Percentiles rank a stretch among this genome's conserved stretches.
Evolutionary conservation across 495 filamentous ascomycete genomes (phyloP).

Genomic region (Penicillium riverlandense): DNA sequence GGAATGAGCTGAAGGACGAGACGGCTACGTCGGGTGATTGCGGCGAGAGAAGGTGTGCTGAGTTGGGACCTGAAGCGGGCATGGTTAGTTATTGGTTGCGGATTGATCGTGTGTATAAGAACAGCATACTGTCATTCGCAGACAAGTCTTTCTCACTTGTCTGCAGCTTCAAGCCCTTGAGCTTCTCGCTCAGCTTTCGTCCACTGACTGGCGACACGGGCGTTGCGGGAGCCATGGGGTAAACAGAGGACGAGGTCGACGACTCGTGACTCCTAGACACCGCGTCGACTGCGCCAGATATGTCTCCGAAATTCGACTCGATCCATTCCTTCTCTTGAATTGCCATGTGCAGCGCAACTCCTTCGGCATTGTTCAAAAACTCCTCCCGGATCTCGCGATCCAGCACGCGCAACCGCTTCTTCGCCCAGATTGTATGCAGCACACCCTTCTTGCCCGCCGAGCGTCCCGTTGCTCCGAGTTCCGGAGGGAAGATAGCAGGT

Average conservation of each 20-base stretch:
- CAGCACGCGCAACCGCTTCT: conserved; percentile 63
- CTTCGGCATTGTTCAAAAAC: conserved; percentile 60
- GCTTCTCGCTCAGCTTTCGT: conserved; percentile 60
- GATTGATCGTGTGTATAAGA: not conserved
- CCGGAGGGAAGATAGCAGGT: conserved; percentile 73
- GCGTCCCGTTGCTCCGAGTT: conserved; percentile 55
- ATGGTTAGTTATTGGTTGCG: not conserved
- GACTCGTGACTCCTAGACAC: conserved; percentile 11
- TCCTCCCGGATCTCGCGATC: conserved; percentile 64
- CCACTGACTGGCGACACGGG: conserved; percentile 59
- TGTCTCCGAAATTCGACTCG: conserved; percentile 66
- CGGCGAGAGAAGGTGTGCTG: conserved; percentile 47
- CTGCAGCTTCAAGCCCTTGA: conserved; percentile 66
- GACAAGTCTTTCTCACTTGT: conserved; percentile 58
- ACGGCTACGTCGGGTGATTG: conserved; percentile 59
- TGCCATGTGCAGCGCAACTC: conserved; percentile 74
- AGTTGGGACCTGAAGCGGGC: not conserved
- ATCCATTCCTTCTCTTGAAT: conserved; percentile 77
- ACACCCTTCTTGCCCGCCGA: conserved; percentile 70
- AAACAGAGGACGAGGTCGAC: conserved; percentile 3
- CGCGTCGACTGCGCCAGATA: conserved; percentile 12
- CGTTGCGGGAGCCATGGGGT: conserved; percentile 34
- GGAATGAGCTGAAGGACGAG: conserved; percentile 54
- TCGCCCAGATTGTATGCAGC: conserved; percentile 76
- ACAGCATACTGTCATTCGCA: conserved; percentile 36